Evolutionary conservation across 2,329 filamentous ascomycete genomes (phyloP).

Genomic region (Didymella pinodella): DNA sequence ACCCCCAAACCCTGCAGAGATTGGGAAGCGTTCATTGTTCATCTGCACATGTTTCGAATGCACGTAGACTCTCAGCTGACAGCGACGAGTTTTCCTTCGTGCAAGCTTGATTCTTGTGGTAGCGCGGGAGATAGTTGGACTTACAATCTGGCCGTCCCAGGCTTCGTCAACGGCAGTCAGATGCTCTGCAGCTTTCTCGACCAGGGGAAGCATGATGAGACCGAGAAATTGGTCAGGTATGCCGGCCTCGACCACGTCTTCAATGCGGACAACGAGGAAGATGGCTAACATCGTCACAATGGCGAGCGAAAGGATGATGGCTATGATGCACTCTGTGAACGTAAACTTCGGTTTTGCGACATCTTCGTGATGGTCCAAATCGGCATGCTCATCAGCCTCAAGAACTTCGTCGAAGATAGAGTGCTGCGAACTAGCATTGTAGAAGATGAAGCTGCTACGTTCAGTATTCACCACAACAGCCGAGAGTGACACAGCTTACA

Average conservation of each 20-base stretch:
- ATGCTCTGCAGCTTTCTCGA: constrained; percentile 88
- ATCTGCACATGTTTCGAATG: background rate
- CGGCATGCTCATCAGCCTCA: constrained; percentile 72
- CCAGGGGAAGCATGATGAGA: constrained; percentile 79
- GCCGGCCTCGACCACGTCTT: constrained; percentile 63
- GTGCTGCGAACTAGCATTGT: constrained; percentile 78
- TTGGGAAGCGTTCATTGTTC: background rate
- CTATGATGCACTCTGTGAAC: constrained; percentile 74
- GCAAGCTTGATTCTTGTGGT: background rate
- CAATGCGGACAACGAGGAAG: constrained; percentile 76
- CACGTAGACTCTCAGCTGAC: background rate
- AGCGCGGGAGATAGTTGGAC: background rate
- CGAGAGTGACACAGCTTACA: constrained; percentile 60
- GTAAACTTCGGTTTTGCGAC: constrained; percentile 73
- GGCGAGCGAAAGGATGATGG: constrained; percentile 68
- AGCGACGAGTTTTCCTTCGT: background rate
- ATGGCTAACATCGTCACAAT: constrained; percentile 78
- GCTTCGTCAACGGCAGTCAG: constrained; percentile 85
- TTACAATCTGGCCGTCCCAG: constrained; percentile 75
- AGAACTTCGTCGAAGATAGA: constrained; percentile 79
- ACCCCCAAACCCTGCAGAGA: background rate
- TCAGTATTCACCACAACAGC: constrained; percentile 58
- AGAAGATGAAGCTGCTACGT: constrained; percentile 70
- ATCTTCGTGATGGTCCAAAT: constrained; percentile 70
- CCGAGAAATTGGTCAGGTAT: constrained; percentile 66